A percentile compares a stretch with the other conserved stretches of the same genome.
These are phyloP conservation scores for Chlamydomonas sphaeroides DNA, from an alignment of 139 green algal species.

Conservation along the genomic window DNA sequence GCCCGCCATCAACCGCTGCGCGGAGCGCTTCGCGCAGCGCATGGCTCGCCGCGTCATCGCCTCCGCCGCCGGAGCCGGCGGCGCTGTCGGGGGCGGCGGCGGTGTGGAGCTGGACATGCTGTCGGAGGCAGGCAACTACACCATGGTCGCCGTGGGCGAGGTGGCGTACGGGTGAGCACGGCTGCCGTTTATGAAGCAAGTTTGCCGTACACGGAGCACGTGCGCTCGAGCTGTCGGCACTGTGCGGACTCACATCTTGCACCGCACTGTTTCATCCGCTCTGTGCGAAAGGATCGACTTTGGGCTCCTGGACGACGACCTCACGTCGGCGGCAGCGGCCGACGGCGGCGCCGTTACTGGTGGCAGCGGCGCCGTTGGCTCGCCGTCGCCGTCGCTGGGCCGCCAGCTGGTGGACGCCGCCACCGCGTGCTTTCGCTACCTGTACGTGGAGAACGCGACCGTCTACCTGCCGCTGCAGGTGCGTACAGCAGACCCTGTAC, in stretches of 20 bases:
- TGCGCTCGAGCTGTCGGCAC: not conserved
- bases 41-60: not conserved
- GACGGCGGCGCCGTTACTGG: too few relatives aligned
- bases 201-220: not conserved
- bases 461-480: not conserved
- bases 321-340: too few relatives aligned
- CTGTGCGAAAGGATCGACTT: too few relatives aligned
- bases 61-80: not conserved
- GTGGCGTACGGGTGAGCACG: conserved; percentile 1
- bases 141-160: not conserved
- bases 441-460: too few relatives aligned
- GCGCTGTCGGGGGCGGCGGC: not conserved
- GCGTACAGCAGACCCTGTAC: too few relatives aligned
- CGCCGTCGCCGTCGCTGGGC: too few relatives aligned
- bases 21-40: not conserved
- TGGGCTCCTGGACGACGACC: too few relatives aligned
- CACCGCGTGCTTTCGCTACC: too few relatives aligned
- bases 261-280: too few relatives aligned
- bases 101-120: not conserved
- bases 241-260: too few relatives aligned
- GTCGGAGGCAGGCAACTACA: not conserved
- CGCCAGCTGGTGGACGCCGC: too few relatives aligned
- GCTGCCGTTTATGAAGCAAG: not conserved
- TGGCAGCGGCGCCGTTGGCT: too few relatives aligned
- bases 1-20: conserved; percentile 12